phyloP scores from a whole-genome alignment of 306 rosid species.

The Glycine soja region DNA sequence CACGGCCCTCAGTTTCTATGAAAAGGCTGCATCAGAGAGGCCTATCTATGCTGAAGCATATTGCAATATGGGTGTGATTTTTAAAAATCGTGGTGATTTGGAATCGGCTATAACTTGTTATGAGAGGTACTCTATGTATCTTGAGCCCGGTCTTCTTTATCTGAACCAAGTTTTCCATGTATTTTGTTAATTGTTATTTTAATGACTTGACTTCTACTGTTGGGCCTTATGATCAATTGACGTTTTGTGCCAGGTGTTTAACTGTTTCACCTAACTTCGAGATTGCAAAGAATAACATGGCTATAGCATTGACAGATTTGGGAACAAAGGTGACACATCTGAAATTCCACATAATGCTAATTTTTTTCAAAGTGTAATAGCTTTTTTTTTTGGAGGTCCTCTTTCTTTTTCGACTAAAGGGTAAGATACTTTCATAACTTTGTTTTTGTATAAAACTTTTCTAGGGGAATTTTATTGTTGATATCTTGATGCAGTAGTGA shows the following conservation, averaged over 20 bases:
- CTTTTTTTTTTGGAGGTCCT: background rate
- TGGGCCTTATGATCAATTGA: slow-evolving; percentile 32
- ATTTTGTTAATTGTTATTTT: slow-evolving; percentile 14
- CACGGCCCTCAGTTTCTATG: slow-evolving; percentile 89
- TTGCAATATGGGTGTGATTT: slow-evolving; percentile 99
- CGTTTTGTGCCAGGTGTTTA: slow-evolving; percentile 77
- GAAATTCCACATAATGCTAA: background rate
- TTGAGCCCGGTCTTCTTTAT: slow-evolving; percentile 11
- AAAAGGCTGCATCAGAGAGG: slow-evolving; percentile 96
- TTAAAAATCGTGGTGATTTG: slow-evolving; percentile 93
- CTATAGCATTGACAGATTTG: slow-evolving; percentile 98
- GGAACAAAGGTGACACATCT: slow-evolving; percentile 84
- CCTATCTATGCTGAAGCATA: slow-evolving; percentile 99
- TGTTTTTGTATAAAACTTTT: background rate
- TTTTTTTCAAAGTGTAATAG: background rate
- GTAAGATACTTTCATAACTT: slow-evolving; percentile 14
- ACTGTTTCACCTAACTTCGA: slow-evolving; percentile 98
- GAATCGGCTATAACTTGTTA: slow-evolving; percentile 97
- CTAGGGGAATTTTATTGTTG: slow-evolving; percentile 9
- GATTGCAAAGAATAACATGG: slow-evolving; percentile 99
- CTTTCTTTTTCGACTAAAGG: background rate
- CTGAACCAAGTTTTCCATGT: slow-evolving; percentile 25
- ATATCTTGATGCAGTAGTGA: background rate
- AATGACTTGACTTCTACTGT: slow-evolving; percentile 29
- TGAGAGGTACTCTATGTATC: slow-evolving; percentile 73